These are phyloP conservation scores for Candida sithepensis DNA, from an alignment of 805 yeast genomes.

Conservation along the genomic window DNA sequence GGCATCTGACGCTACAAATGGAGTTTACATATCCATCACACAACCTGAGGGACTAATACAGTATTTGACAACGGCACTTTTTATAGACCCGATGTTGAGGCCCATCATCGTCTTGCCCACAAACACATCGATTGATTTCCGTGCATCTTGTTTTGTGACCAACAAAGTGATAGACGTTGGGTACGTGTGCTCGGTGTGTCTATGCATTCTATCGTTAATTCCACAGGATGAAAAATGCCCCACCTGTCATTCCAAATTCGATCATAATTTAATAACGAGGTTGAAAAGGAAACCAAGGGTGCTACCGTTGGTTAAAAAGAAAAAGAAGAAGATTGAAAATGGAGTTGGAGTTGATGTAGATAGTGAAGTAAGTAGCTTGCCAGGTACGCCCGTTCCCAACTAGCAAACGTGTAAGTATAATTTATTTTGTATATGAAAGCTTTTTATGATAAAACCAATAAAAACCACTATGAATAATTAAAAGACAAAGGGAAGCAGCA, in stretches of 20 bases:
- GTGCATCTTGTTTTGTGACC: constrained; percentile 91
- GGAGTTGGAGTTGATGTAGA: neutral
- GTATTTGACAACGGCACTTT: constrained; percentile 75
- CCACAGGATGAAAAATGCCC: constrained; percentile 76
- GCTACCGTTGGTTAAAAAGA: constrained; percentile 28
- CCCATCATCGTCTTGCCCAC: constrained; percentile 78
- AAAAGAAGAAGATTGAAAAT: constrained; percentile 14
- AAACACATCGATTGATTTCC: constrained; percentile 80
- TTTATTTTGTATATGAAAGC: neutral
- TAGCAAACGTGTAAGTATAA: neutral
- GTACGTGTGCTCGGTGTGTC: constrained; percentile 90
- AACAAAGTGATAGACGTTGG: constrained; percentile 92
- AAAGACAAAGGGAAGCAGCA: too few species aligned
- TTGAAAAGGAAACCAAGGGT: constrained; percentile 54
- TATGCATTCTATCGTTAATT: constrained; percentile 69
- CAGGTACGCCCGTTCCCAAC: constrained; percentile 1
- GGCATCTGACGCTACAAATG: constrained; percentile 92
- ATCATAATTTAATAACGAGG: constrained; percentile 53
- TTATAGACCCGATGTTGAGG: constrained; percentile 81
- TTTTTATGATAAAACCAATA: neutral
- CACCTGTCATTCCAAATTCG: constrained; percentile 79
- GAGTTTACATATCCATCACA: constrained; percentile 70
- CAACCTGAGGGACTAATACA: constrained; percentile 79
- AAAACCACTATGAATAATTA: too few species aligned
- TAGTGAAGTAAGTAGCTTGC: neutral